These are phyloP conservation scores for Hypoxylon sp. DNA, from an alignment of 2,329 filamentous ascomycete genomes.

Conservation along the genomic window DNA sequence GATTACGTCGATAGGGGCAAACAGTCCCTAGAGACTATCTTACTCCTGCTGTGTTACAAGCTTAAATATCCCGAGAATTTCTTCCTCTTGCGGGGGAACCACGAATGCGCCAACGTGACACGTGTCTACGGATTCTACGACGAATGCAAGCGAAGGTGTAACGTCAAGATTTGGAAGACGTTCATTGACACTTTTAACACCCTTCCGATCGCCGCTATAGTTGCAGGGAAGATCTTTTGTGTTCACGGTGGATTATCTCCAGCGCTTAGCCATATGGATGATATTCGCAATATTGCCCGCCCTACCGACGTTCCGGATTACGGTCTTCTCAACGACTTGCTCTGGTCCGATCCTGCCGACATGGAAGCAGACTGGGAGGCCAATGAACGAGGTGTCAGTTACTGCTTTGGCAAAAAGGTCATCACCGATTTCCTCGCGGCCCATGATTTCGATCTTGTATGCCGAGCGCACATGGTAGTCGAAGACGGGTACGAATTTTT, in stretches of 20 bases:
- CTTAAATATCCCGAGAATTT: constrained; percentile 98
- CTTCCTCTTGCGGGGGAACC: constrained; percentile 93
- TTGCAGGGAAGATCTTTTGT: constrained; percentile 97
- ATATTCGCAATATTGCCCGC: constrained; percentile 94
- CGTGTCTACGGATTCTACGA: constrained; percentile 98
- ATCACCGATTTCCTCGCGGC: constrained; percentile 95
- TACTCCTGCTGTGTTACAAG: constrained; percentile 95
- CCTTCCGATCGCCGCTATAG: constrained; percentile 94
- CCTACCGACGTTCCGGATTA: constrained; percentile 98
- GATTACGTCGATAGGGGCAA: constrained; percentile 98
- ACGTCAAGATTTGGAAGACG: constrained; percentile 98
- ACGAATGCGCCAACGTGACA: constrained; percentile 97
- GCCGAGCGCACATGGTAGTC: constrained; percentile 98
- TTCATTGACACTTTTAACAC: constrained; percentile 98
- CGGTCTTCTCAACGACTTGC: constrained; percentile 90
- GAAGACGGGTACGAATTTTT: constrained; percentile 99
- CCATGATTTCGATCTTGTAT: constrained; percentile 98
- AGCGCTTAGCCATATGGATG: constrained; percentile 95
- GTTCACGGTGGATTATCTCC: constrained; percentile 96
- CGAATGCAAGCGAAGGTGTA: constrained; percentile 95
- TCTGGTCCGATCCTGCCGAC: constrained; percentile 98
- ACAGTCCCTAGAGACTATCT: constrained; percentile 94
- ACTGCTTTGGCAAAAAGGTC: constrained; percentile 98
- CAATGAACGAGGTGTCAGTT: constrained; percentile 96
- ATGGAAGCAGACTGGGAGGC: constrained; percentile 99